Evolutionary conservation across 2,329 filamentous ascomycete species (phyloP).

Genomic region (Epichloe festucae): DNA sequence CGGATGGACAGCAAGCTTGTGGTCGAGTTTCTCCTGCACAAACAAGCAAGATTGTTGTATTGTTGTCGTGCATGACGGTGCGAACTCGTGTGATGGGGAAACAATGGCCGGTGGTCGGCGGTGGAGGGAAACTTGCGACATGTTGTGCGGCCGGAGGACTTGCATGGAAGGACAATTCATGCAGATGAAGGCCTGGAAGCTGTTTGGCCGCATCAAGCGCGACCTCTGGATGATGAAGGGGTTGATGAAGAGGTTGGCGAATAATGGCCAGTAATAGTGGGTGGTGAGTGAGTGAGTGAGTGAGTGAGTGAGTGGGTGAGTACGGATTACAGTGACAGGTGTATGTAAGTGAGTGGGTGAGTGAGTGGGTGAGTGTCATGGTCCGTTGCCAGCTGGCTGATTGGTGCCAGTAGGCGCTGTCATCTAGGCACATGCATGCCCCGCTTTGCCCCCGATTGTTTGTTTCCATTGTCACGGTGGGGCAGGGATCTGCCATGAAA

Average conservation of each 20-base stretch:
- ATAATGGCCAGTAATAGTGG: too few species aligned
- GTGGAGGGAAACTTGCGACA: background rate
- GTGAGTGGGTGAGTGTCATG: background rate
- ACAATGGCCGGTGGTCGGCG: background rate
- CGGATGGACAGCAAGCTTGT: background rate
- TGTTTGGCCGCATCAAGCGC: background rate
- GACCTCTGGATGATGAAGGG: too few species aligned
- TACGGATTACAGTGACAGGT: background rate
- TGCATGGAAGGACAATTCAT: background rate
- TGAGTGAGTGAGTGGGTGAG: too few species aligned
- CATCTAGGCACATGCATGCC: background rate
- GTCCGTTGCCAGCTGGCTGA: background rate
- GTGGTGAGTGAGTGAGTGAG: too few species aligned
- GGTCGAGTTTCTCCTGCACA: background rate
- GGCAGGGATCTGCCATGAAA: slow-evolving; percentile 2
- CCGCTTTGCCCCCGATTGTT: background rate
- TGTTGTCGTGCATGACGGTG: background rate
- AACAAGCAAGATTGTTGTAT: background rate
- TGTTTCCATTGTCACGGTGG: background rate
- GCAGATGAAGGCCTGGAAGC: background rate
- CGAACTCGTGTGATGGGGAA: background rate
- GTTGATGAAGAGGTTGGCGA: too few species aligned
- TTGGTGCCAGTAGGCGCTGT: background rate
- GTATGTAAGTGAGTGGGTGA: background rate
- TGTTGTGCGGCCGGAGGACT: too few species aligned